Base-by-base conservation (phyloP, 2,329 filamentous ascomycete genomes). In the Botrytis galanthina region DNA sequence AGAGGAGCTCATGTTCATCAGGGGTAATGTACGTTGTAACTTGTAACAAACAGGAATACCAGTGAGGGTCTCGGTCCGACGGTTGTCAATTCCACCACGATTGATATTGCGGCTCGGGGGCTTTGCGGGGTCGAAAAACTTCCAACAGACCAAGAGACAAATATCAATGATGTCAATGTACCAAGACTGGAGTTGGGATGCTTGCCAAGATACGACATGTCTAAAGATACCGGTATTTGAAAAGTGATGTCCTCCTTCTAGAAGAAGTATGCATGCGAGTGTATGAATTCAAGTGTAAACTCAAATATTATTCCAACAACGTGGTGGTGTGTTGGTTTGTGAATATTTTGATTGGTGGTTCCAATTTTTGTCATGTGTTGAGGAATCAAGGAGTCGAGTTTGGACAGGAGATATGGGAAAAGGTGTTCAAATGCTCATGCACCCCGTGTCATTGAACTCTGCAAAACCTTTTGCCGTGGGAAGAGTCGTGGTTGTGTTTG, bases 331-430 rank as follows among this genome's bases (percentile, higher is more conserved):
- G 22, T 22, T 35, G 44, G 10, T 10, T 66, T 59, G 9, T 66
- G 62, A 39, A 48, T 72, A 72, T 72, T 72, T 72, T 72, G 8
- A 68, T 72, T 68, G n/a, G 70, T 67, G 35, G n/a, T 12, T 16
- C 14, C 20, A 22, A 37, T 32, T 39, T 54, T 46, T 44, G 46
- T 16, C 16, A 62, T 9, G 32, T 18, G 14, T 32, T 16, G 29
- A 35, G 29, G 8, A 18, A 37, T 71, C 12, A 62, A 46, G 54
- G 32, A 62, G 69, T 32, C 61, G 61, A 32, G 61, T 44, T 63
- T 7, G 61, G 61, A 63, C 61, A 63, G 69, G 39, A 71, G 32
- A 29, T 32, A 44, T 26, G 57, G 42, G 22, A 26, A 62, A 44
- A 16, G 35, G 35, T 69, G 29, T 42, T 62, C 37, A 62, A 29